Evolutionary conservation across 805 yeast species (phyloP).

Genomic region (Citeromyces matritensis): DNA sequence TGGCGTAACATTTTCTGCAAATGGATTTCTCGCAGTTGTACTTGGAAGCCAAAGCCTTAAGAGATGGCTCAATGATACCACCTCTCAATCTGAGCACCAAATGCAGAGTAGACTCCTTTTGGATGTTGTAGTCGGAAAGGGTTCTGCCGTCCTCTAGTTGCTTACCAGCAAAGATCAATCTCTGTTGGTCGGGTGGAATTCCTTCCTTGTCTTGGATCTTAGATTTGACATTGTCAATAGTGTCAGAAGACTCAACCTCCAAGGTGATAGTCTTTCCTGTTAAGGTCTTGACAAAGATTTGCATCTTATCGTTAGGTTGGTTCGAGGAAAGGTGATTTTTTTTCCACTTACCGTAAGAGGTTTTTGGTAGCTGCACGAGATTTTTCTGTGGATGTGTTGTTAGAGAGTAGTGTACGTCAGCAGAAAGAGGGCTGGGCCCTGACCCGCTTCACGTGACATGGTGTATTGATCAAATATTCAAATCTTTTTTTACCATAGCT

Average conservation of each 20-base stretch:
- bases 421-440: not conserved
- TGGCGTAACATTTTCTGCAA: slow-evolving; percentile 99
- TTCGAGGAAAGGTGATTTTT: no score
- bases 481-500: slow-evolving; percentile 71
- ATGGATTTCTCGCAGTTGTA: slow-evolving; percentile 99
- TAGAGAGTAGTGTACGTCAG: not conserved
- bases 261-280: slow-evolving; percentile 94
- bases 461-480: slow-evolving; percentile 22
- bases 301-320: slow-evolving; percentile 30
- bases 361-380: no score
- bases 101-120: slow-evolving; percentile 69
- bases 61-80: slow-evolving; percentile 96
- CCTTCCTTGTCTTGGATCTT: slow-evolving; percentile 96
- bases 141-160: slow-evolving; percentile 95
- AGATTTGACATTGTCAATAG: slow-evolving; percentile 88
- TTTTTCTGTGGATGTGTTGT: no score
- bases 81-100: slow-evolving; percentile 57
- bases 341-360: no score
- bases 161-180: slow-evolving; percentile 92
- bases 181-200: slow-evolving; percentile 93
- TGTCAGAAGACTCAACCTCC: slow-evolving; percentile 86
- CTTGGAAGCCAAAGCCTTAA: slow-evolving; percentile 97
- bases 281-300: slow-evolving; percentile 97
- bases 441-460: not conserved
- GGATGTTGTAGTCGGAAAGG: slow-evolving; percentile 86